Base-by-base conservation (phyloP, 805 yeast species). In the Spathaspora arborariae region DNA sequence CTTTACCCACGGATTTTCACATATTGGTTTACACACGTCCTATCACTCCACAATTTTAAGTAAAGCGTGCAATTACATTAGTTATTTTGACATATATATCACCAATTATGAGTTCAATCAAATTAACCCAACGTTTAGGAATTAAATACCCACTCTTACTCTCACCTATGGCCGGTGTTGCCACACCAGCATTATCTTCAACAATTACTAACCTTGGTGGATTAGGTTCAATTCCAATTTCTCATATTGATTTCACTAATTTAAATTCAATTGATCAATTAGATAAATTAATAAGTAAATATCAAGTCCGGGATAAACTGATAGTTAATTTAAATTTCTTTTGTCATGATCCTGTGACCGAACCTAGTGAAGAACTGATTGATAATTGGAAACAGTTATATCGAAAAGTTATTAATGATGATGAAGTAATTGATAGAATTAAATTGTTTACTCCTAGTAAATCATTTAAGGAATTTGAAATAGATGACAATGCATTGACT, bases 141-240 rank as follows among this genome's bases (percentile, higher is more conserved):
- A 47, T 71, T n/a, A 63, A 54, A 39, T 57, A 56, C 45, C 82
- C 80, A 3, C 61, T 80, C 3, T 60, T 80, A 30, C 83, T 78
- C 54, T 71, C 84, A 0, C 84, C 85, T 18, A 80, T 80, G 84
- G 83, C 84, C 1, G 83, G 84, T 0, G 69, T 78, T 2, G 64
- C 76, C 11, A 76, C 79, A 1, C 62, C 70, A 1, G 57, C 60
- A 24, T 53, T 79, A 47, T 81, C 81, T 0, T 67, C 74, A 1
- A 65, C 64, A 1, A 70, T 76, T 1, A 57, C 71, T 3, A 58
- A 60, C 8, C 51, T 54, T 6, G 84, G 84, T 0, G 81, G 75
- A 1, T 43, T 80, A n/a, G 85, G 82, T 0, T 74, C 82, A 1
- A 48, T 80, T 3, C 73, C 74, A 1, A 58, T 70, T 35, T 70